These are phyloP conservation scores for Sordariomycetes sp. DNA, from an alignment of 2,329 filamentous ascomycete genomes.

Conservation along the genomic window DNA sequence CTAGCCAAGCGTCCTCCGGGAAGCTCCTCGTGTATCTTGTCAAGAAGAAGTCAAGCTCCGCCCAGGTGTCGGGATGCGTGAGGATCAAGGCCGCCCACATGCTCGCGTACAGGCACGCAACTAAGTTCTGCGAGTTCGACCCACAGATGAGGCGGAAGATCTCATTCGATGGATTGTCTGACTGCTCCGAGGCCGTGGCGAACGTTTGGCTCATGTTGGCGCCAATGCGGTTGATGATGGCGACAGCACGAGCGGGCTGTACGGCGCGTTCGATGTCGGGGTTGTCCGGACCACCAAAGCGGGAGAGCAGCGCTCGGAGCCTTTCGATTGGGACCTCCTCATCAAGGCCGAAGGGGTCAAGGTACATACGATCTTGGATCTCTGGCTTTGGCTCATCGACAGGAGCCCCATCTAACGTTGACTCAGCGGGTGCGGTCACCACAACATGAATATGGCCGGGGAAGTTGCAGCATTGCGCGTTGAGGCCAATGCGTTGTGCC, in stretches of 20 bases:
- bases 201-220: constrained; percentile 72
- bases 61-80: constrained; percentile 32
- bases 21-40: constrained; percentile 25
- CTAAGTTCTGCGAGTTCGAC: constrained; percentile 32
- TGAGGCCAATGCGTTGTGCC: constrained; percentile 63
- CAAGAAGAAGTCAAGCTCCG: constrained; percentile 55
- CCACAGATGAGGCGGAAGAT: constrained; percentile 24
- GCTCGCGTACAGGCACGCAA: constrained; percentile 59
- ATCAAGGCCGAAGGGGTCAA: constrained; percentile 70
- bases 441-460: constrained; percentile 81
- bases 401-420: constrained; percentile 58
- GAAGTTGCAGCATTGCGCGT: constrained; percentile 71
- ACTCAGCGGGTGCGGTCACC: constrained; percentile 51
- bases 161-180: constrained; percentile 15
- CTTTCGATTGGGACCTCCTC: constrained; percentile 52
- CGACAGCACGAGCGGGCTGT: background rate
- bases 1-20: constrained; percentile 61
- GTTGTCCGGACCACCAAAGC: background rate
- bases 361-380: constrained; percentile 52
- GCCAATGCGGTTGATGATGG: constrained; percentile 8
- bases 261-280: background rate
- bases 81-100: constrained; percentile 62
- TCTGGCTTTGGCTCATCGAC: constrained; percentile 17
- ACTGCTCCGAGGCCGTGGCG: constrained; percentile 16
- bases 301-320: background rate